Percentiles rank a stretch among this genome's conserved stretches.
Evolutionary conservation across 176 grass and related monocot species (phyloP).

Genomic region (Oryza coarctata): DNA sequence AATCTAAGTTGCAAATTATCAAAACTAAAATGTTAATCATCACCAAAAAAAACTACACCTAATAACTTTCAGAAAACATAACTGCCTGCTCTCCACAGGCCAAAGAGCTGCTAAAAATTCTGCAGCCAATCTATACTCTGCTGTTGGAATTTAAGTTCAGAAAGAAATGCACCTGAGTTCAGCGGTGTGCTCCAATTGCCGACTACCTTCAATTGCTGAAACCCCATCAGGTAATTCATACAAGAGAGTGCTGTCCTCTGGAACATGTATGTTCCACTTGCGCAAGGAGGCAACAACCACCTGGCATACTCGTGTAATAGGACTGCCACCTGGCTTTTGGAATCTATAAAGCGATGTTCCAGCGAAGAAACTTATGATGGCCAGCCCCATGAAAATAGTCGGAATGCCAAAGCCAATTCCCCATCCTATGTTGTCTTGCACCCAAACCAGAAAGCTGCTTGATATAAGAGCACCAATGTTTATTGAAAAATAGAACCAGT

Average conservation of each 20-base stretch:
- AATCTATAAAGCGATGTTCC: constrained; percentile 81
- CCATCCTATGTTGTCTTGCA: constrained; percentile 94
- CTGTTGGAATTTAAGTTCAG: neutral
- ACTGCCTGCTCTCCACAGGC: neutral
- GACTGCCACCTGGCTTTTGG: constrained; percentile 91
- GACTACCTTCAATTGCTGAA: constrained; percentile 83
- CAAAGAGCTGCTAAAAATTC: neutral
- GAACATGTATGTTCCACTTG: constrained; percentile 61
- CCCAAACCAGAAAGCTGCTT: constrained; percentile 88
- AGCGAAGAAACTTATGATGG: constrained; percentile 83
- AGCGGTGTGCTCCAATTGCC: constrained; percentile 75
- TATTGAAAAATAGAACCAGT: constrained; percentile 93
- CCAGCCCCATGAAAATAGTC: constrained; percentile 81
- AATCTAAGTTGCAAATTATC: neutral
- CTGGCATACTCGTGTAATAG: constrained; percentile 72
- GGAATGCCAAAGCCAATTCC: constrained; percentile 83
- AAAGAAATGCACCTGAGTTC: constrained; percentile 54
- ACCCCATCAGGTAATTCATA: constrained; percentile 69
- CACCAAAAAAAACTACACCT: neutral
- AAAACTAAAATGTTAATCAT: constrained; percentile 1
- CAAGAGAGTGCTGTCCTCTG: constrained; percentile 53
- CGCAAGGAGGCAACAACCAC: constrained; percentile 68
- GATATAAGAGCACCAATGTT: constrained; percentile 92
- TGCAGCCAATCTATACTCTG: neutral
- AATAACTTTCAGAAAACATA: neutral